Evolutionary conservation across 2,329 filamentous ascomycete genomes (phyloP).

Genomic region (Alternaria arborescens): DNA sequence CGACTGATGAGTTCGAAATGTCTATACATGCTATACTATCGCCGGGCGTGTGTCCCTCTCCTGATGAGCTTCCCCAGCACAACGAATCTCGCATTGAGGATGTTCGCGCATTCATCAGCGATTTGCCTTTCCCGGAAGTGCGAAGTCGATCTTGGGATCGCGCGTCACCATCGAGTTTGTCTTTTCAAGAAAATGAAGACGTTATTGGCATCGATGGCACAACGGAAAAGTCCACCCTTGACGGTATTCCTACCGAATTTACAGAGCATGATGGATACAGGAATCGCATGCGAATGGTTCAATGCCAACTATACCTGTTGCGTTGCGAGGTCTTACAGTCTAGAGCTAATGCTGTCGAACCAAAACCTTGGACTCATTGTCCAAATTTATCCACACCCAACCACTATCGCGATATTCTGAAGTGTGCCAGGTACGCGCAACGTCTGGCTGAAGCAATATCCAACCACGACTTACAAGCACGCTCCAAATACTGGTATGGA

Average conservation of each 20-base stretch:
- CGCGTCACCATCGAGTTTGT: neutral
- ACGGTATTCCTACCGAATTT: neutral
- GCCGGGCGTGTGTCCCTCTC: neutral
- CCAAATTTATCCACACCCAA: neutral
- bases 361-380: neutral
- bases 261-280: neutral
- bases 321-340: constrained; percentile 25
- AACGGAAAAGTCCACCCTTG: neutral
- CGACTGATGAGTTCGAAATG: neutral
- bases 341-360: constrained; percentile 4
- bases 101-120: neutral
- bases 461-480: constrained; percentile 21
- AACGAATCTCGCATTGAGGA: neutral
- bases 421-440: constrained; percentile 15
- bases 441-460: constrained; percentile 17
- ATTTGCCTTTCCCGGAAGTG: neutral
- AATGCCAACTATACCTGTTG: constrained; percentile 19
- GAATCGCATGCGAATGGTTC: constrained; percentile 10
- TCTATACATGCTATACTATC: neutral
- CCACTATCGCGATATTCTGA: constrained; percentile 11
- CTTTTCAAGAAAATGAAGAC: neutral
- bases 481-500: constrained; percentile 33
- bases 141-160: neutral
- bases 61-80: neutral
- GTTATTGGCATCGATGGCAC: neutral